A percentile compares a stretch with the other conserved stretches of the same genome.
phyloP scores from a whole-genome alignment of 768 basidiomycete species.

The Imleria badia region DNA sequence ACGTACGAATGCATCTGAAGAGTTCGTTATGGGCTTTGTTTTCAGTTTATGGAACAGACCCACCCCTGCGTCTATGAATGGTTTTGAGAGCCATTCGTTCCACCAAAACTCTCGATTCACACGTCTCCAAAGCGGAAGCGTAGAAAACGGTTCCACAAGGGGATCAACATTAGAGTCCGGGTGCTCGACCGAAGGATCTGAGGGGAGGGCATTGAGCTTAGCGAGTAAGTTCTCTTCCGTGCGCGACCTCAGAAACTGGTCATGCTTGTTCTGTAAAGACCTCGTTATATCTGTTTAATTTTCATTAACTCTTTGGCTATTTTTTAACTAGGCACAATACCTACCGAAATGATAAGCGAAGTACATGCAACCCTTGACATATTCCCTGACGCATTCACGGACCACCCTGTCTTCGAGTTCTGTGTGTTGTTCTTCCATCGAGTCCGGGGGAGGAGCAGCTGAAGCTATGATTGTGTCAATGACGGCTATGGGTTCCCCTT shows the following conservation, averaged over 20 bases:
- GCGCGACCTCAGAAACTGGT: constrained; percentile 55
- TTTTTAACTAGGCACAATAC: constrained; percentile 10
- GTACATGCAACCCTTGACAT: constrained; percentile 85
- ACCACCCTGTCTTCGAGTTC: constrained; percentile 86
- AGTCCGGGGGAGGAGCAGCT: constrained; percentile 60
- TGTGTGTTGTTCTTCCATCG: constrained; percentile 63
- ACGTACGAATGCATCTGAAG: constrained; percentile 77
- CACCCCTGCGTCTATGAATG: constrained; percentile 87
- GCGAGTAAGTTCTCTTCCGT: constrained; percentile 59
- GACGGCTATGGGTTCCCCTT: constrained; percentile 51
- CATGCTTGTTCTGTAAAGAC: constrained; percentile 78
- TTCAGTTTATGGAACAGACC: constrained; percentile 21
- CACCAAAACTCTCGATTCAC: constrained; percentile 94
- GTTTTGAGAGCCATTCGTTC: constrained; percentile 87
- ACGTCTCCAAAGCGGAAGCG: constrained; percentile 86
- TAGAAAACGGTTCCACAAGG: constrained; percentile 69
- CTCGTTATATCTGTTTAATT: constrained; percentile 67
- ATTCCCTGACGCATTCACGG: constrained; percentile 73
- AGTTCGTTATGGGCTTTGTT: not conserved
- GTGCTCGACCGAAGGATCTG: constrained; percentile 28
- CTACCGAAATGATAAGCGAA: constrained; percentile 85
- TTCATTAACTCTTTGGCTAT: not conserved
- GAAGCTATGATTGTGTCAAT: constrained; percentile 57
- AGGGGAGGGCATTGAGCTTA: constrained; percentile 53
- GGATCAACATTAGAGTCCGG: constrained; percentile 44